Conservation (phyloP, 805 yeast genomes). For the Teunomyces aglyptinius region DNA sequence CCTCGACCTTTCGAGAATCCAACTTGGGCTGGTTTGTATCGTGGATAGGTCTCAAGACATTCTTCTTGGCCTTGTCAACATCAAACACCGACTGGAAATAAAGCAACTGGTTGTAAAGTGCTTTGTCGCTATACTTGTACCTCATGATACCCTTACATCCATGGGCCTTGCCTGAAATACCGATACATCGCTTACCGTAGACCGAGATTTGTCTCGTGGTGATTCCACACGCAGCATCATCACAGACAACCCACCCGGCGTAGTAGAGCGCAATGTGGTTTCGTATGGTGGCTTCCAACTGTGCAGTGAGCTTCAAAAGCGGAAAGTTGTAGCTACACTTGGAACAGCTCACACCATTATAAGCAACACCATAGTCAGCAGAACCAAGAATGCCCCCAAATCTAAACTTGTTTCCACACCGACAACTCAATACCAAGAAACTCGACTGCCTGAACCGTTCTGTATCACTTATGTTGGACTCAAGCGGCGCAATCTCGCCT, state of each 20-base stretch:
- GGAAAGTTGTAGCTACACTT: conserved; percentile 55
- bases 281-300: conserved; percentile 72
- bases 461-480: conserved; percentile 73
- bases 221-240: conserved; percentile 77
- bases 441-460: conserved; percentile 76
- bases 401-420: conserved; percentile 57
- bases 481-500: conserved; percentile 66
- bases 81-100: conserved; percentile 80
- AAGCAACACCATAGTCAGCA: conserved; percentile 56
- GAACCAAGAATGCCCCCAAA: conserved; percentile 78
- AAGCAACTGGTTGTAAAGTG: conserved; percentile 79
- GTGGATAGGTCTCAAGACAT: conserved; percentile 53
- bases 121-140: conserved; percentile 72
- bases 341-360: conserved; percentile 69
- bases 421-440: conserved; percentile 56
- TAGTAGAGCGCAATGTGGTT: conserved; percentile 72
- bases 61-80: conserved; percentile 67
- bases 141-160: conserved; percentile 81
- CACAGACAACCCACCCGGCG: conserved; percentile 83
- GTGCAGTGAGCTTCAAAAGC: conserved; percentile 58
- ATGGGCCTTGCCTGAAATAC: conserved; percentile 55
- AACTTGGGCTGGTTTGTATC: conserved; percentile 25
- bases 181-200: conserved; percentile 83
- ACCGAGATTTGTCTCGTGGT: conserved; percentile 84
- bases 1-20: conserved; percentile 58